Base-by-base conservation (phyloP, 2,329 filamentous ascomycete species). In the Colletotrichum sp. region DNA sequence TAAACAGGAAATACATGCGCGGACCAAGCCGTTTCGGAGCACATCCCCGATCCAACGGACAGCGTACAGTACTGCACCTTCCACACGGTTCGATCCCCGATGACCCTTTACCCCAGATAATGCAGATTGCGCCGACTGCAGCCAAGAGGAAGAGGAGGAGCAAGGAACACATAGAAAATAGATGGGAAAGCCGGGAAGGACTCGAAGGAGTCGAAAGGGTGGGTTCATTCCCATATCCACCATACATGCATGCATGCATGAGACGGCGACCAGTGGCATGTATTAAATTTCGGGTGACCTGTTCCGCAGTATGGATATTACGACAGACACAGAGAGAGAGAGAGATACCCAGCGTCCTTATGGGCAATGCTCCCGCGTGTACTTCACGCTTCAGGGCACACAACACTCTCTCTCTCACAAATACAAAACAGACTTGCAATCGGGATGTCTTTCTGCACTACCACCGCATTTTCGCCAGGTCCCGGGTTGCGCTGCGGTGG, bases 1-100 rank as follows among this genome's bases (percentile, higher is more conserved):
- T 34, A 34, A 66, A 73, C 27, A 61, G 69, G 72, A 57, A 74
- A 68, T 55, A 21, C 69, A 72, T 72, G 72, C 72, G 72, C 38
- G 63, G 57, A 38, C 69, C 63, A 68, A 62, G 47, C 69, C 47
- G 69, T 74, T 73, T 74, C 72, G 62, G 68, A 66, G 34, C 51
- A 59, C 13, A 61, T 61, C 43, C 61, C 67, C 61, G 61, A 71
- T 36, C 29, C 67, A 54, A 55, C 66, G 54, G 29, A 59, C 18
- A 21, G 29, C 62, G 34, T 43, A 51, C 34, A 36, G n/a, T 62
- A n/a, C 29, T 33, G 66, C 66, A 54, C 59, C 58, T 47, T 34
- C 27, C 34, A 27, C 24, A 57, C 31, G 31, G 13, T 61, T 51
- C 38, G 36, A 66, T 24, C 33, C 33, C 24, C 24, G 13, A 62